A percentile compares a stretch with the other conserved stretches of the same genome.
These are phyloP conservation scores for Crithidia bombi DNA, from an alignment of 208 protist species.

Conservation along the genomic window DNA sequence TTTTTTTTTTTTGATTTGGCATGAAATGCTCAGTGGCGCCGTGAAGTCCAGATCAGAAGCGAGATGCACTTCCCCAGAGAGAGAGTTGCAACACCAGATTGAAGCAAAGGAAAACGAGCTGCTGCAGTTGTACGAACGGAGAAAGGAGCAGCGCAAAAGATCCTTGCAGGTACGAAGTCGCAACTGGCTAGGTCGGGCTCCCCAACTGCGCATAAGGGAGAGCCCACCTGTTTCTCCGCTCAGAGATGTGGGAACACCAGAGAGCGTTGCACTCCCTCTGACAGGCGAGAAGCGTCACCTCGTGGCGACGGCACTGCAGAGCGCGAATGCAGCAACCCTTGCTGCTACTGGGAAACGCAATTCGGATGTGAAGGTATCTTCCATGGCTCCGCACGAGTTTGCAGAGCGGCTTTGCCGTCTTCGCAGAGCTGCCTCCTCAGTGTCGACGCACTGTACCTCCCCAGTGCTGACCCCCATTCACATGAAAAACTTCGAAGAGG, in stretches of 20 bases:
- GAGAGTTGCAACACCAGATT: constrained; percentile 29
- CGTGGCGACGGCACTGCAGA: no score
- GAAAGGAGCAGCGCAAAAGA: background rate
- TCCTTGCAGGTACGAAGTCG: no score
- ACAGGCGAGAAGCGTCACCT: constrained; percentile 20
- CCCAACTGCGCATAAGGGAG: background rate
- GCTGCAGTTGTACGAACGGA: constrained; percentile 11
- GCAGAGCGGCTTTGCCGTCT: constrained; percentile 2
- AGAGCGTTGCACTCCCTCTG: constrained; percentile 31
- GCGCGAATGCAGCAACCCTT: background rate
- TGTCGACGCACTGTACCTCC: background rate
- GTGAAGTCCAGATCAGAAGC: no score
- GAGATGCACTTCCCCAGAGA: background rate
- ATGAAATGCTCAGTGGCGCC: no score
- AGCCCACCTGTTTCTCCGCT: background rate
- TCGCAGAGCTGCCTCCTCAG: background rate
- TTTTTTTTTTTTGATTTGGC: no score
- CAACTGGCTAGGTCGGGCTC: no score
- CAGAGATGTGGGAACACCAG: constrained; percentile 4
- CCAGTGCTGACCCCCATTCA: background rate
- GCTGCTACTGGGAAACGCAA: background rate
- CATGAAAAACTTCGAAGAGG: background rate
- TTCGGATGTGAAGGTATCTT: background rate
- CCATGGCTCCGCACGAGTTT: constrained; percentile 1
- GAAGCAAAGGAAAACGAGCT: constrained; percentile 31